Evolutionary conservation across 2,329 filamentous ascomycete genomes (phyloP).

Genomic region (Trichoderma aggressivum): DNA sequence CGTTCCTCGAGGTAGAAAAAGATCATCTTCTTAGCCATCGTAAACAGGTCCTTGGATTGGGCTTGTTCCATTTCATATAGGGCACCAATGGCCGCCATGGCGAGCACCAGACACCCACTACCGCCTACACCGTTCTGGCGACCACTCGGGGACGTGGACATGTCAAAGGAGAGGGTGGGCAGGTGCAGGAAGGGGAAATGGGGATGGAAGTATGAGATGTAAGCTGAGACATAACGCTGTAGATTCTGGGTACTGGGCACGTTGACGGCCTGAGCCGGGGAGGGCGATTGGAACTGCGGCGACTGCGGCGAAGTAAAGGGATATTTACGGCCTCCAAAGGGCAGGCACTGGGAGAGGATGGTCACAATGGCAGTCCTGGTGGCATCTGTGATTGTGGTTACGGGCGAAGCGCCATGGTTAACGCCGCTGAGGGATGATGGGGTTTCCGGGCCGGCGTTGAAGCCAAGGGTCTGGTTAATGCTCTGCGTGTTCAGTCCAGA

Average conservation of each 20-base stretch:
- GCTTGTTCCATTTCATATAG: conserved; percentile 82
- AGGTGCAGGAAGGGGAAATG: conserved; percentile 94
- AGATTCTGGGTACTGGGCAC: conserved; percentile 82
- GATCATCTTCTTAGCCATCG: conserved; percentile 93
- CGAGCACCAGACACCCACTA: conserved; percentile 78
- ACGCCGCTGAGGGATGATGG: conserved; percentile 69
- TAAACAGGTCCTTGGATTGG: conserved; percentile 81
- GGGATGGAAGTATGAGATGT: conserved; percentile 89
- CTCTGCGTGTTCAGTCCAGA: conserved; percentile 60
- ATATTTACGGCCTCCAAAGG: conserved; percentile 61
- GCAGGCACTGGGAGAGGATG: conserved; percentile 55
- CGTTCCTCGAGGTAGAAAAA: conserved; percentile 88
- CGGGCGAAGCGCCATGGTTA: conserved; percentile 54
- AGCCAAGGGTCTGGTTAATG: conserved; percentile 63
- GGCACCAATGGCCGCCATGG: conserved; percentile 76
- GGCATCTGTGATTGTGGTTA: conserved; percentile 63
- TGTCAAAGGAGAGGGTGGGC: conserved; percentile 86
- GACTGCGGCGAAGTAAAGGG: conserved; percentile 56
- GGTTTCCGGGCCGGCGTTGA: conserved; percentile 65
- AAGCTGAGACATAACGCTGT: conserved; percentile 85
- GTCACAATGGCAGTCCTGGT: conserved; percentile 60
- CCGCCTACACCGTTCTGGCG: conserved; percentile 64
- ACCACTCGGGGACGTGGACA: conserved; percentile 63
- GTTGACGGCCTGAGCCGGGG: conserved; percentile 49
- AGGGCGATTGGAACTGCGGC: conserved; percentile 48